phyloP scores from a whole-genome alignment of 306 rosid species.

The Sophora flavescens region DNA sequence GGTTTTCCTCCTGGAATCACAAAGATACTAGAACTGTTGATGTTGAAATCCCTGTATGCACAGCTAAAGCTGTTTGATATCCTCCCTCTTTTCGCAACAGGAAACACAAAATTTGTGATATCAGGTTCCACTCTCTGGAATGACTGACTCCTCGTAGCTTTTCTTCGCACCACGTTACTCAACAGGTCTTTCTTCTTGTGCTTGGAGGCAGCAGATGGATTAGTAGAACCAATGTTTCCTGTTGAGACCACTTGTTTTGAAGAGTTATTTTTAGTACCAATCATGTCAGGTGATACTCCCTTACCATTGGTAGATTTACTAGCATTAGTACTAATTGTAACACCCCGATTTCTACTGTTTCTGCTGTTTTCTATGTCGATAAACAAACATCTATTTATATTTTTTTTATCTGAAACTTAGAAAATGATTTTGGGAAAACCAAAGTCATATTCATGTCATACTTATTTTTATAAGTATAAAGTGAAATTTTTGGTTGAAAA shows the following conservation, averaged over 20 bases:
- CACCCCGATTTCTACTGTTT: too few species aligned
- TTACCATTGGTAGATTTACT: conserved; percentile 11
- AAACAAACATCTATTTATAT: too few species aligned
- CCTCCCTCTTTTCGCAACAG: background rate
- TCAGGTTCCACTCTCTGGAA: conserved; percentile 29
- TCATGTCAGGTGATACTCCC: conserved; percentile 31
- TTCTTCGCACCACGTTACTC: conserved; percentile 25
- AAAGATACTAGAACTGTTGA: conserved; percentile 23
- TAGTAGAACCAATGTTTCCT: conserved; percentile 17
- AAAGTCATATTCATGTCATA: too few species aligned
- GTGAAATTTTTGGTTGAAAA: too few species aligned
- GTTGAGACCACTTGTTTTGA: conserved; percentile 38
- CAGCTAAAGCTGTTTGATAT: conserved; percentile 41
- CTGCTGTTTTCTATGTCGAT: too few species aligned
- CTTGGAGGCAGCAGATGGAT: conserved; percentile 14
- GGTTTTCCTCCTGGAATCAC: conserved; percentile 42
- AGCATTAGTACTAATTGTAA: conserved; percentile 36
- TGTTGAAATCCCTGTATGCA: conserved; percentile 22
- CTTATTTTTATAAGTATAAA: too few species aligned
- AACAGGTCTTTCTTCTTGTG: conserved; percentile 7
- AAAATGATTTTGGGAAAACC: too few species aligned
- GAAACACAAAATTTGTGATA: background rate
- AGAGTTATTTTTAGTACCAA: conserved; percentile 35
- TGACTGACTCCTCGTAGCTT: conserved; percentile 37
- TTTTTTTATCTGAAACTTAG: too few species aligned